Base-by-base conservation (phyloP, 208 protist genomes). In the Trypanosoma boissoni region DNA sequence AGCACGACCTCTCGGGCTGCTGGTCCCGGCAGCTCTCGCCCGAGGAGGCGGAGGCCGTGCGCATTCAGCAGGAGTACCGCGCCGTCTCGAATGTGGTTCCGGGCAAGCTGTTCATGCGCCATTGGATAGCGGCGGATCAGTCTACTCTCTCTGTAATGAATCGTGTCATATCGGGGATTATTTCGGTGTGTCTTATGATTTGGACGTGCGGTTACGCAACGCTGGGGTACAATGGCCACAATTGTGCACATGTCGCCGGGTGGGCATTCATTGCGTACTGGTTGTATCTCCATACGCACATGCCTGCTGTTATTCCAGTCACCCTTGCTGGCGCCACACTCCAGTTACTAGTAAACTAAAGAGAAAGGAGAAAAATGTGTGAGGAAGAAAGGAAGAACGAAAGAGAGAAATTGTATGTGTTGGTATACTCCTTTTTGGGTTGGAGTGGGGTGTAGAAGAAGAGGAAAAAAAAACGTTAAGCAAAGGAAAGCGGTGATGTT, bases 101-200 rank as follows among this genome's bases (percentile, higher is more conserved):
- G 16, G 90, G 90, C 34, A 84, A 96, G 69, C 66, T 96, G 75
- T 96, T 96, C 45, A 96, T 96, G 87, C 86, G 86, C 28, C 86
- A 96, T 68, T 96, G 87, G 85, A 91, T 93, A 49, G 74, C 76
- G 1, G 83, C 83, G 21, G 86, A 96, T 69, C 90, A 96, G 66
- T 92, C 86, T 0, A 90, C 90, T 10, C 67, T 91, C 10, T 94
- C 86, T 12, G 85, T 94, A 12, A 76, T 88, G 28, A 86, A 96
- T 61, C 90, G 90, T 53, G 87, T 91, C 27, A 73, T 96, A 9
- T 88, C 83, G 0, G 85, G 86, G 23, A 89, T 91, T 44, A 78
- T 96, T 50, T 70, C 74, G 21, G 76, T 94, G n/a, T 86, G 77
- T 58, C 67, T 76, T 7, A 90, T 94, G 75, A 58, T 94, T 20